phyloP scores from a whole-genome alignment of 495 filamentous ascomycete species.

The Cercophora newfieldiana region DNA sequence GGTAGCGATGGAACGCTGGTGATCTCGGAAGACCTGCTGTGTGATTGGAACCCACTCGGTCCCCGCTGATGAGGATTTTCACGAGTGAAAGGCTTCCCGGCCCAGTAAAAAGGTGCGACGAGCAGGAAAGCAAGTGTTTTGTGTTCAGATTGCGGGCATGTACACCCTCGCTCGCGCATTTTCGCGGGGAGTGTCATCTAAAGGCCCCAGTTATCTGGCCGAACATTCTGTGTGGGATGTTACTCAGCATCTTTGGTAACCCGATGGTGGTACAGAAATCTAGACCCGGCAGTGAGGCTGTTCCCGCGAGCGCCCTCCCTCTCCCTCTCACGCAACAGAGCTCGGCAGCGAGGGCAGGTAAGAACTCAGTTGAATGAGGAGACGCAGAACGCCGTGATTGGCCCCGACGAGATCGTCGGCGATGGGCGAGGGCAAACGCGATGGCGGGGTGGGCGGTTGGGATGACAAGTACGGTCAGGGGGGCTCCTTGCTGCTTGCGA shows the following conservation, averaged over 20 bases:
- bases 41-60: neutral
- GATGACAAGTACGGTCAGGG: slow-evolving; percentile 1
- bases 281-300: neutral
- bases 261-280: slow-evolving; percentile 2
- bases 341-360: neutral
- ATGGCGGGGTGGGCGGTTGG: neutral
- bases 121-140: neutral
- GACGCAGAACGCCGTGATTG: slow-evolving; percentile 6
- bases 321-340: neutral
- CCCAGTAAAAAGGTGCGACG: neutral
- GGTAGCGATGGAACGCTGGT: neutral
- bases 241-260: neutral
- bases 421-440: neutral
- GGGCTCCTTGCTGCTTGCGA: neutral
- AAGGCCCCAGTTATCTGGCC: neutral
- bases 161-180: neutral
- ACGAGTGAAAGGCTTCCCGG: neutral
- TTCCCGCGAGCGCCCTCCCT: neutral
- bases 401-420: neutral
- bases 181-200: neutral
- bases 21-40: neutral
- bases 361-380: neutral
- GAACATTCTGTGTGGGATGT: neutral
- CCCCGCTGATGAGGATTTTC: neutral
- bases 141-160: neutral